These are phyloP conservation scores for Termitomyces sp. DNA, from an alignment of 768 basidiomycete genomes.

Conservation along the genomic window DNA sequence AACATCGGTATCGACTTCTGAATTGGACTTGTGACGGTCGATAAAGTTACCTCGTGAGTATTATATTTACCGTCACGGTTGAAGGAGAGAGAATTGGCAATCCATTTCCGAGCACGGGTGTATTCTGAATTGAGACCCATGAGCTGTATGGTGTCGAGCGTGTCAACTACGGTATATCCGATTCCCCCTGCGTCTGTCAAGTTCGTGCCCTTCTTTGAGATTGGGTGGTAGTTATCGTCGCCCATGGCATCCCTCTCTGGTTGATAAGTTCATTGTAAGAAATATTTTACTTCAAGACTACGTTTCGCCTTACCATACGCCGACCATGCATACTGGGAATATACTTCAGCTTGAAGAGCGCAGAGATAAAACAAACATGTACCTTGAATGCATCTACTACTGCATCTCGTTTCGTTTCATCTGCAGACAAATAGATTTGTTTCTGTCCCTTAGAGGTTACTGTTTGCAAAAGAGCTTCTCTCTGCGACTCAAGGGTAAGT, in stretches of 20 bases:
- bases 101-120: constrained; percentile 74
- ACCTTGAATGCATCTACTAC: constrained; percentile 82
- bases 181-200: constrained; percentile 76
- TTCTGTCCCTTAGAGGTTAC: background rate
- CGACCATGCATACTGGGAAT: constrained; percentile 73
- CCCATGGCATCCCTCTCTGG: constrained; percentile 92
- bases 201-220: constrained; percentile 72
- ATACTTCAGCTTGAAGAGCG: constrained; percentile 11
- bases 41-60: constrained; percentile 76
- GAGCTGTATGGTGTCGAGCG: constrained; percentile 85
- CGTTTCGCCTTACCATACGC: constrained; percentile 57
- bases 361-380: constrained; percentile 17
- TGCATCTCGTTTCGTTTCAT: constrained; percentile 61
- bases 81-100: constrained; percentile 64
- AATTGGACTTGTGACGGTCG: background rate
- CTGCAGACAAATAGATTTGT: constrained; percentile 33
- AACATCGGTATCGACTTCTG: background rate
- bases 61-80: constrained; percentile 81
- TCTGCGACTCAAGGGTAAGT: background rate
- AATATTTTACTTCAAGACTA: background rate
- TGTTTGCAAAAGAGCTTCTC: constrained; percentile 2
- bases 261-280: background rate
- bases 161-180: constrained; percentile 88
- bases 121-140: constrained; percentile 87
- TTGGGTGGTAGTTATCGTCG: constrained; percentile 87